Evolutionary conservation across 1,139 yeast species (phyloP), one percentile per base, ranked within the genome.

Genomic region (Suhomyces taliae): DNA sequence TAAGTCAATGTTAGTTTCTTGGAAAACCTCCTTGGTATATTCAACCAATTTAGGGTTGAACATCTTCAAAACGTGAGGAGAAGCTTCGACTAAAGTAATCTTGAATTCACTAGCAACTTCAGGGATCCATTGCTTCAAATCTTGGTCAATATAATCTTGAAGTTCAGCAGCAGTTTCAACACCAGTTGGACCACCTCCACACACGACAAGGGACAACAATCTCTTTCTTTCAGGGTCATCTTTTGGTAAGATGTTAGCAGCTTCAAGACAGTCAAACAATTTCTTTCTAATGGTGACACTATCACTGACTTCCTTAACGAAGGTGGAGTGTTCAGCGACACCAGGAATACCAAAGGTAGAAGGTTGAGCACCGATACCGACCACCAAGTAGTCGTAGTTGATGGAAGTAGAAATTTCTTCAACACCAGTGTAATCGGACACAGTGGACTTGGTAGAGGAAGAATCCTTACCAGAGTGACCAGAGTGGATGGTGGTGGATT

Each of bases 121-220:
- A 41, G 97, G 97, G 74, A 87, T 84, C 95, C 95, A 89, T 70
- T 85, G 87, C 60, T 74, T 75, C 73, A 91, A 77, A 68, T 91
- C 97, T 69, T 90, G 95, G 67, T 88, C 95, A 56, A 90, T 86
- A 70, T 89, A 91, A 70, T 91, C 98, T 70, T 88, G 95, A 59
- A 91, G 73, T 70, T 91, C 97, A 61, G 96, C 97, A 55, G 97
- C 96, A 61, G 88, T 87, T 69, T 90, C 97, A 53, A 90, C 97
- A 71, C 97, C 97, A 45, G 97, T 90, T 62, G 97, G 96, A 53
- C 97, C 97, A 65, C 97, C 97, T 59, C 97, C 97, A 55, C 91
- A 95, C 52, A 90, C 93, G 50, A 90, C 90, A 58, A 90, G 83
- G 53, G 85, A 85, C 59, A 90, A 78, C 59, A 90, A 77, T 66